These are phyloP conservation scores for Arctostaphylos glauca DNA, from an alignment of 148 eudicot species.

Conservation along the genomic window DNA sequence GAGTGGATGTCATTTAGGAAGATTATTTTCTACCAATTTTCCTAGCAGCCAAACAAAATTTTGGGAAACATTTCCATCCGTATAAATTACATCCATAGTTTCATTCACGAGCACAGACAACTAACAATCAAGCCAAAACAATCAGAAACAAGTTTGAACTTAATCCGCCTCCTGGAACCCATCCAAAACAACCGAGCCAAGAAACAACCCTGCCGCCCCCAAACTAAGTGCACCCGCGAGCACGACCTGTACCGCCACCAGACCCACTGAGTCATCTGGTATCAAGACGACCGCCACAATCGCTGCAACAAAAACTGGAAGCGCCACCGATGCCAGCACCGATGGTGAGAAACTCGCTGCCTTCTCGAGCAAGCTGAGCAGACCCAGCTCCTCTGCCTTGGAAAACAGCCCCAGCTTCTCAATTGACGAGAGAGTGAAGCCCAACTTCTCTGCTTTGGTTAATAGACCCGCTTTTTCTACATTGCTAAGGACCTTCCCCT, in stretches of 20 bases:
- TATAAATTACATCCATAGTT: background rate
- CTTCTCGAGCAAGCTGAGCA: constrained; percentile 72
- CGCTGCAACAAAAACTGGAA: constrained; percentile 68
- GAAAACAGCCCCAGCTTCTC: constrained; percentile 84
- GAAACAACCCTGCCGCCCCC: constrained; percentile 63
- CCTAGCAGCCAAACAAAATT: background rate
- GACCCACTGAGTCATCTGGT: constrained; percentile 68
- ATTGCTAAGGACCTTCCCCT: constrained; percentile 72
- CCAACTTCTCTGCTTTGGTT: constrained; percentile 80
- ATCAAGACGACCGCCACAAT: constrained; percentile 55
- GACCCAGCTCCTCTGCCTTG: constrained; percentile 84
- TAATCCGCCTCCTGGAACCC: constrained; percentile 92
- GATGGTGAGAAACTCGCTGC: constrained; percentile 58
- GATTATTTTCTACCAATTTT: no score
- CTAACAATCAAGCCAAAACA: background rate
- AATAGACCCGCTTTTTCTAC: constrained; percentile 86
- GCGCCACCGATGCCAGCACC: constrained; percentile 66
- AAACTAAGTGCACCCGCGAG: constrained; percentile 53
- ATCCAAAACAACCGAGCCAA: constrained; percentile 78
- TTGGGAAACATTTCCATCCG: background rate
- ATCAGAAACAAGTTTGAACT: background rate
- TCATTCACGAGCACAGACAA: background rate
- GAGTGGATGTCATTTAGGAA: no score
- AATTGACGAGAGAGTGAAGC: constrained; percentile 77
- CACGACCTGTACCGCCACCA: constrained; percentile 57